These are phyloP conservation scores for Jamesozyma jinghongensis DNA, from an alignment of 805 yeast species.

Conservation along the genomic window DNA sequence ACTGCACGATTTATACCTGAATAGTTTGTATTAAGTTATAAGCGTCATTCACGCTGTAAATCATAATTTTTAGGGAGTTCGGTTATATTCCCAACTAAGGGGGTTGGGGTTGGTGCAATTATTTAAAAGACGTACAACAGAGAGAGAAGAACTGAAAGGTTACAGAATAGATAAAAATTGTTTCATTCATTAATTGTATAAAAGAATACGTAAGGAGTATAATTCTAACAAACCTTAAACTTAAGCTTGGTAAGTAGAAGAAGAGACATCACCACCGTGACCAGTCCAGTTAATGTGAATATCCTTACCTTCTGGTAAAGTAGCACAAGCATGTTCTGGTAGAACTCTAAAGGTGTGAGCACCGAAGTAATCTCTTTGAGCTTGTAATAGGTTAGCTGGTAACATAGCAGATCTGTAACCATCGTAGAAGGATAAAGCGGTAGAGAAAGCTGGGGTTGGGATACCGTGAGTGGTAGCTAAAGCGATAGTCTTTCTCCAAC, in stretches of 20 bases:
- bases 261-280: slow-evolving; percentile 94
- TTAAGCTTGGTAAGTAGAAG: slow-evolving; percentile 88
- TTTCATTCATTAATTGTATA: too few relatives aligned
- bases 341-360: slow-evolving; percentile 97
- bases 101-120: too few relatives aligned
- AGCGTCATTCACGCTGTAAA: too few relatives aligned
- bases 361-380: slow-evolving; percentile 99
- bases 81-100: too few relatives aligned
- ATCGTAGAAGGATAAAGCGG: slow-evolving; percentile 96
- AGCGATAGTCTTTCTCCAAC: slow-evolving; percentile 87
- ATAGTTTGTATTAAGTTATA: too few relatives aligned
- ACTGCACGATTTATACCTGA: too few relatives aligned
- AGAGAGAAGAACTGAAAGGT: too few relatives aligned
- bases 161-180: too few relatives aligned
- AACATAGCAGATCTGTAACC: slow-evolving; percentile 93
- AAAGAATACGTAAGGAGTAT: too few relatives aligned
- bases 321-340: slow-evolving; percentile 71
- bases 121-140: too few relatives aligned
- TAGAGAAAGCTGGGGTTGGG: slow-evolving; percentile 95
- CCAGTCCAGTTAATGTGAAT: slow-evolving; percentile 99
- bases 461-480: slow-evolving; percentile 77
- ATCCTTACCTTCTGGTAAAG: slow-evolving; percentile 68
- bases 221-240: too few relatives aligned
- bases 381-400: slow-evolving; percentile 98
- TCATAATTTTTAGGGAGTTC: too few relatives aligned